Evolutionary conservation across 768 basidiomycete species (phyloP).

Genomic region (Galerina marginata): DNA sequence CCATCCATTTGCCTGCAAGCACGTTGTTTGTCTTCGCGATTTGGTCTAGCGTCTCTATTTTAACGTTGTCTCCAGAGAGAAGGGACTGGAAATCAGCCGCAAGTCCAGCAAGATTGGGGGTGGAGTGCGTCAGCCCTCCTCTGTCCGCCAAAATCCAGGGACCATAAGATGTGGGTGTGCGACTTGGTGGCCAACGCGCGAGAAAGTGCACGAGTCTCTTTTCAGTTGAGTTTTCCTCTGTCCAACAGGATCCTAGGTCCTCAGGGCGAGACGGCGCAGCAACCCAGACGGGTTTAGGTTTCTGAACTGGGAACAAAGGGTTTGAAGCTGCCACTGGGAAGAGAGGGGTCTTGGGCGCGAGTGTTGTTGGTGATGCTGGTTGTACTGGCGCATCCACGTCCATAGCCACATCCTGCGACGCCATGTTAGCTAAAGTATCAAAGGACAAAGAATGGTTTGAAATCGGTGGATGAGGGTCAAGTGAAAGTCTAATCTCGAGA

Average conservation of each 20-base stretch:
- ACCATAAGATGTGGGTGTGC: conserved; percentile 34
- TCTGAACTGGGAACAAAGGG: background rate
- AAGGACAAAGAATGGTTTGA: background rate
- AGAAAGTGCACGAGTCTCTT: conserved; percentile 33
- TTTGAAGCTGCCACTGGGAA: background rate
- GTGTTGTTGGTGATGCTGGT: background rate
- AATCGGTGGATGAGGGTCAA: background rate
- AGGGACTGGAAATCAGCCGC: conserved; percentile 24
- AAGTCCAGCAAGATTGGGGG: conserved; percentile 22
- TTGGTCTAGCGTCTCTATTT: conserved; percentile 35
- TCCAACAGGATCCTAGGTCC: conserved; percentile 26
- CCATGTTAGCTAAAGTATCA: conserved; percentile 7
- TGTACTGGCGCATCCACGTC: conserved; percentile 16
- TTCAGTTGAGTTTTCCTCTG: conserved; percentile 28
- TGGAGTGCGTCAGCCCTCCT: conserved; percentile 18
- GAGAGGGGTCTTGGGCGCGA: background rate
- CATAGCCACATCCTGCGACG: conserved; percentile 16
- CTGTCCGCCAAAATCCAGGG: conserved; percentile 42
- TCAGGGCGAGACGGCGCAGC: conserved; percentile 19
- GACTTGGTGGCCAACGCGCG: conserved; percentile 44
- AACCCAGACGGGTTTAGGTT: conserved; percentile 21
- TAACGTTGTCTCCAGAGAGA: conserved; percentile 29
- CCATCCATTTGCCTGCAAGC: conserved; percentile 43
- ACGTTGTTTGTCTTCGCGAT: conserved; percentile 39
- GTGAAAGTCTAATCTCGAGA: background rate